Evolutionary conservation across 768 basidiomycete species (phyloP), one percentile per base, ranked within the genome.

Genomic region (Trametes maxima): DNA sequence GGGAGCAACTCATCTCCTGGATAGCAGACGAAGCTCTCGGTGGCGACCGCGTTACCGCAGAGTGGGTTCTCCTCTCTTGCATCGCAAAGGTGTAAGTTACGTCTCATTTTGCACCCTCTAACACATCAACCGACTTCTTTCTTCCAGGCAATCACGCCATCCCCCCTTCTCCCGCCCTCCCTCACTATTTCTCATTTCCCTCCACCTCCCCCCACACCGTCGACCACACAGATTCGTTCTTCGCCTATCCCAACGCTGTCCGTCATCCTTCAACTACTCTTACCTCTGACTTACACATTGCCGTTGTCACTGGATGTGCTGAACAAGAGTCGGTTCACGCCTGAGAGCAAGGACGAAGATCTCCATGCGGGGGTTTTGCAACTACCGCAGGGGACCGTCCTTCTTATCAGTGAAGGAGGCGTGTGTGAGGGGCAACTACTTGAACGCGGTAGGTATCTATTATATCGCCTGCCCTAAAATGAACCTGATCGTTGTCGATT

Each of bases 321-420:
- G 49, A 93, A 94, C 68, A 77, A 75, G 22, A 77, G 72, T 0
- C 67, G 73, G 1, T 92, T 90, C 67, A 73, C 73, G 35, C 92
- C 91, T 0, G 85, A 88, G 68, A 81, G 81, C 65, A 86, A 84
- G 48, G 84, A 86, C 59, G 82, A 91, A 50, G 90, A 92, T 65
- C 75, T 94, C 5, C 85, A 88, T 62, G 84, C 88, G 1, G 92
- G 92, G 2, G 81, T 80, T 64, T 76, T 94, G 25, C 92, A 94
- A 68, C 79, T 92, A 14, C 86, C 92, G 2, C 73, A 74, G 13
- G 86, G 87, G 3, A 82, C 83, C 6, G 69, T 82, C 2, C 74
- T 88, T 28, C 69, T 92, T 14, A 69, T 94, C 39, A 85, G 86
- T 0, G 92, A 94, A 69, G 78, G 78, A 57, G 84, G 81, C 3